A percentile compares a stretch with the other conserved stretches of the same genome.
phyloP scores from a whole-genome alignment of 148 eudicot species.

The Mesembryanthemum crystallinum region DNA sequence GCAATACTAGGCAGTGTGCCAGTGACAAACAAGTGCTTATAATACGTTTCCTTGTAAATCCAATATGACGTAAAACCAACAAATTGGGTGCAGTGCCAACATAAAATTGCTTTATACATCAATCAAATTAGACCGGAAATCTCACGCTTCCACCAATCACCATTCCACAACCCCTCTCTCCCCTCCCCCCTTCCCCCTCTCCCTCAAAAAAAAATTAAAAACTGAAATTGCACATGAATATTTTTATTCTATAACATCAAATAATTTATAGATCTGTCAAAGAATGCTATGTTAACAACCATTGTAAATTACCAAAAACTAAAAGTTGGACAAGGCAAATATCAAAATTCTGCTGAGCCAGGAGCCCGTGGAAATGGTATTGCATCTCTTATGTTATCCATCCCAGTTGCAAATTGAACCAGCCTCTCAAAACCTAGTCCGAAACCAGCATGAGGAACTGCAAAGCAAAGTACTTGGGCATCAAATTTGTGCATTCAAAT shows the following conservation, averaged over 20 bases:
- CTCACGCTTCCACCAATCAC: no score
- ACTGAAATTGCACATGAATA: no score
- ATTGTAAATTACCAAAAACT: background rate
- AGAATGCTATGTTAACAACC: background rate
- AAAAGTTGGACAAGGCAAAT: background rate
- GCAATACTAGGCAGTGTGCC: no score
- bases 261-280: background rate
- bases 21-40: no score
- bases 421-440: constrained; percentile 97
- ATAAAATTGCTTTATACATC: background rate
- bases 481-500: constrained; percentile 9
- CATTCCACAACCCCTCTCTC: no score
- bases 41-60: no score
- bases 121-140: background rate
- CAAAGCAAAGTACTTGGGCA: constrained; percentile 12
- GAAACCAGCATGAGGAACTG: constrained; percentile 99
- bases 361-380: constrained; percentile 95
- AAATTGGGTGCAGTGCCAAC: background rate
- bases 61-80: background rate
- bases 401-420: constrained; percentile 95
- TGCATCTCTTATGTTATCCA: constrained; percentile 91
- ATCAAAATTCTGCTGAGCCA: constrained; percentile 92
- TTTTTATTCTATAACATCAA: no score
- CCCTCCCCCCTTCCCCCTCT: no score
- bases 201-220: no score